Evolutionary conservation across 2,329 filamentous ascomycete species (phyloP).

Genomic region (Aspergillus versicolor): DNA sequence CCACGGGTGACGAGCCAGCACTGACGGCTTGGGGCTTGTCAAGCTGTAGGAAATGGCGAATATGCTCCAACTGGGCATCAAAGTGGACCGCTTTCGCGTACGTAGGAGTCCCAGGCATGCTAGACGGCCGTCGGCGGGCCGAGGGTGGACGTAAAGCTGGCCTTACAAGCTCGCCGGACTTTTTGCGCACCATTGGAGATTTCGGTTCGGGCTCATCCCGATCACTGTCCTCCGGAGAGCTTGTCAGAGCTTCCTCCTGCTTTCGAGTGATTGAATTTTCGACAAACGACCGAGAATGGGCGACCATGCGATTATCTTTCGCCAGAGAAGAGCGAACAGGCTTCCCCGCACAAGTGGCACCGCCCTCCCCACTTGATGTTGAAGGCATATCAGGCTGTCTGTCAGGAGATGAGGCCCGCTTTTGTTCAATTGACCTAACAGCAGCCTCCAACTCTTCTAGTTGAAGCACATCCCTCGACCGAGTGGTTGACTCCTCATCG

Average conservation of each 20-base stretch:
- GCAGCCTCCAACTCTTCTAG: slow-evolving; percentile 74
- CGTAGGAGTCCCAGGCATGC: slow-evolving; percentile 95
- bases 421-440: slow-evolving; percentile 70
- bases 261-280: slow-evolving; percentile 53
- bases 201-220: slow-evolving; percentile 68
- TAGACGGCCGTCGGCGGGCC: slow-evolving; percentile 75
- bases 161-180: slow-evolving; percentile 93
- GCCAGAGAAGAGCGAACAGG: slow-evolving; percentile 46
- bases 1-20: slow-evolving; percentile 85
- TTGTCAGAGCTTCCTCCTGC: slow-evolving; percentile 42
- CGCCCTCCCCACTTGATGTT: slow-evolving; percentile 32
- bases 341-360: slow-evolving; percentile 19
- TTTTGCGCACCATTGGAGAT: slow-evolving; percentile 94
- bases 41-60: slow-evolving; percentile 90
- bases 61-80: slow-evolving; percentile 92
- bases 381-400: slow-evolving; percentile 23
- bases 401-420: slow-evolving; percentile 30
- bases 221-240: slow-evolving; percentile 44
- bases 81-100: slow-evolving; percentile 98
- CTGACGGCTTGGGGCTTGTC: slow-evolving; percentile 95
- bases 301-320: slow-evolving; percentile 59
- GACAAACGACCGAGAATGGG: slow-evolving; percentile 60
- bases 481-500: slow-evolving; percentile 63
- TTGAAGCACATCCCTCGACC: slow-evolving; percentile 45
- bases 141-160: slow-evolving; percentile 81